A percentile compares a stretch with the other conserved stretches of the same genome.
phyloP scores from a whole-genome alignment of 2,329 filamentous ascomycete species.

The Pseudonectria buxi region DNA sequence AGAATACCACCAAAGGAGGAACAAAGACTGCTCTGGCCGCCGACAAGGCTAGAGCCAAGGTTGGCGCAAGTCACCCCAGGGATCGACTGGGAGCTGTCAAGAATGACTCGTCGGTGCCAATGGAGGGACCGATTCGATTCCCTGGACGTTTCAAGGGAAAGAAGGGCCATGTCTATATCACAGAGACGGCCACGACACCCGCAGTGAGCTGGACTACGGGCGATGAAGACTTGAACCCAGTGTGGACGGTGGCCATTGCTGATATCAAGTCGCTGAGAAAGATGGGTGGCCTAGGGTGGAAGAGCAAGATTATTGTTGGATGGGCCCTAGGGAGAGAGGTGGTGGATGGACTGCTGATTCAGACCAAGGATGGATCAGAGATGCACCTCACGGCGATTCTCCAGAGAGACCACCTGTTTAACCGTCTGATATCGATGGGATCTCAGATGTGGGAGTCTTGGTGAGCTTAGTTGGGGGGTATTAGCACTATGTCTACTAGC shows the following conservation, averaged over 20 bases:
- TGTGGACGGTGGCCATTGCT: conserved; percentile 63
- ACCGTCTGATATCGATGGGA: conserved; percentile 68
- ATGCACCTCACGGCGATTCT: conserved; percentile 64
- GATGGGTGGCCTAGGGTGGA: conserved; percentile 77
- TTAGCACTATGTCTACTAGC: no score
- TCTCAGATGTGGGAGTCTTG: conserved; percentile 78
- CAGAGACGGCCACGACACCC: conserved; percentile 58
- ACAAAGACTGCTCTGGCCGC: conserved; percentile 67
- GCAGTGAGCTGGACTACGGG: conserved; percentile 60
- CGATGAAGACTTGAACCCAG: conserved; percentile 46
- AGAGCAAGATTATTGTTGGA: conserved; percentile 73
- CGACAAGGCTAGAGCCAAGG: conserved; percentile 64
- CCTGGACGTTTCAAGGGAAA: conserved; percentile 63
- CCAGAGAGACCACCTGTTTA: conserved; percentile 72
- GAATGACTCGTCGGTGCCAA: conserved; percentile 30
- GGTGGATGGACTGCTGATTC: conserved; percentile 66
- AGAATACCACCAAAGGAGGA: conserved; percentile 60
- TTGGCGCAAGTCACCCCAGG: conserved; percentile 51
- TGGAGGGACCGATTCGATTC: conserved; percentile 69
- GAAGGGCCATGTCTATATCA: conserved; percentile 67
- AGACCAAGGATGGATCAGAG: conserved; percentile 47
- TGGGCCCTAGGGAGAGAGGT: conserved; percentile 71
- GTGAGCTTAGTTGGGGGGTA: conserved; percentile 32
- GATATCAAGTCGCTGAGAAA: conserved; percentile 72
- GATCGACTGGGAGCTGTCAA: conserved; percentile 65